Percentiles rank a stretch among this genome's conserved stretches.
Conservation (phyloP, 2,329 filamentous ascomycete species). For the Diaporthe sp. region DNA sequence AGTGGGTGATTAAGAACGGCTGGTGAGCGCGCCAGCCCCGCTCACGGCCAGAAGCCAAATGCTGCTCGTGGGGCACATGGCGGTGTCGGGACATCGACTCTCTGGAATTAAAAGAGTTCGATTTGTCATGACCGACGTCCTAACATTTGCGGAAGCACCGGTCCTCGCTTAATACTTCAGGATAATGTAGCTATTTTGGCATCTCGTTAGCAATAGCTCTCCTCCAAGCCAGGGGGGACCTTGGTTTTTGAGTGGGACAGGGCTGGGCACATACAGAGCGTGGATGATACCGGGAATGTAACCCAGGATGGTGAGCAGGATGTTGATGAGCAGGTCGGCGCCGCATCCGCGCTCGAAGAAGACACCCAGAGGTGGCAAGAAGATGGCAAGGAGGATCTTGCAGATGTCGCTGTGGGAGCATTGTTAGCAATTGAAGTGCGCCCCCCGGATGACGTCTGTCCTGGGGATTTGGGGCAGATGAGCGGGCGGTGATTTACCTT, state of each 20-base stretch:
- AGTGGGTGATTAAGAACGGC: not conserved
- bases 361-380: constrained; percentile 91
- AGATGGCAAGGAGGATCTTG: constrained; percentile 86
- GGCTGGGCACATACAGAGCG: constrained; percentile 71
- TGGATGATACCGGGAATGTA: constrained; percentile 89
- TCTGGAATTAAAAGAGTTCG: not conserved
- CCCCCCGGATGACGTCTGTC: not conserved
- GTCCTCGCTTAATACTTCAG: constrained; percentile 78
- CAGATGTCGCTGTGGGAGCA: constrained; percentile 63
- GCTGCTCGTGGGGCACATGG: not conserved
- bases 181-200: constrained; percentile 76
- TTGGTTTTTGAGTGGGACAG: not conserved
- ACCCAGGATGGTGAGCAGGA: constrained; percentile 83
- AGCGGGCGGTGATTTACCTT: constrained; percentile 59
- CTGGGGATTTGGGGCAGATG: not conserved
- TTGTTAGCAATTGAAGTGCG: not conserved
- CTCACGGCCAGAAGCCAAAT: not conserved
- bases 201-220: constrained; percentile 46
- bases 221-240: not conserved
- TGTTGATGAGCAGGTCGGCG: constrained; percentile 91
- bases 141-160: not conserved
- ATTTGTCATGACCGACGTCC: constrained; percentile 8
- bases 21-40: not conserved
- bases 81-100: not conserved
- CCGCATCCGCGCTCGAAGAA: constrained; percentile 95